Percentiles rank a stretch among this genome's conserved stretches.
Evolutionary conservation across 768 basidiomycete genomes (phyloP).

Genomic region (Suillus alpinus): DNA sequence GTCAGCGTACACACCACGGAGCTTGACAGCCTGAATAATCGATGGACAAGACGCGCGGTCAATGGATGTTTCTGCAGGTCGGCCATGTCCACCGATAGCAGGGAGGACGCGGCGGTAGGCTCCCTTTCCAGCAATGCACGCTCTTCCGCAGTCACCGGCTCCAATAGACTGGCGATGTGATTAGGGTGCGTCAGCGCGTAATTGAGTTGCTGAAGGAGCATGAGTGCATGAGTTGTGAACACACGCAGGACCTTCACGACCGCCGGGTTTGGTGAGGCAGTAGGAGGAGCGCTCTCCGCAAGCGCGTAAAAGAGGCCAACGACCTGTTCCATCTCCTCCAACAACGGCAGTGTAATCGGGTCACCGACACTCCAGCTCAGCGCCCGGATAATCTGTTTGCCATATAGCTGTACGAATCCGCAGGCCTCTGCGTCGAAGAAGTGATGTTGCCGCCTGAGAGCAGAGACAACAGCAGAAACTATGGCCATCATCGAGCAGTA

Average conservation of each 20-base stretch:
- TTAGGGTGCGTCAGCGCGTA: slow-evolving; percentile 91
- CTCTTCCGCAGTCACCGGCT: slow-evolving; percentile 78
- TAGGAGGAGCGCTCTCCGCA: slow-evolving; percentile 41
- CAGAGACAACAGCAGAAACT: slow-evolving; percentile 65
- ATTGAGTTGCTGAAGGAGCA: slow-evolving; percentile 83
- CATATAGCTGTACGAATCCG: slow-evolving; percentile 82
- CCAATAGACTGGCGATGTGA: slow-evolving; percentile 76
- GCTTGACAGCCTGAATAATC: slow-evolving; percentile 66
- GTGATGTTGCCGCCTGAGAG: slow-evolving; percentile 63
- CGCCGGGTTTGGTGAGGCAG: slow-evolving; percentile 34
- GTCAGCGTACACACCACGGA: slow-evolving; percentile 70
- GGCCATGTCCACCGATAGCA: slow-evolving; percentile 41
- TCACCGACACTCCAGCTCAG: slow-evolving; percentile 83
- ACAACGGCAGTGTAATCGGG: slow-evolving; percentile 66
- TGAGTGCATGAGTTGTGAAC: slow-evolving; percentile 66
- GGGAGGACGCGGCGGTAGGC: slow-evolving; percentile 26
- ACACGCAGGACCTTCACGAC: slow-evolving; percentile 64
- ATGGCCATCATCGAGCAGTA: slow-evolving; percentile 87
- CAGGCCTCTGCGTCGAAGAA: slow-evolving; percentile 85
- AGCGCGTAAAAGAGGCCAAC: slow-evolving; percentile 77
- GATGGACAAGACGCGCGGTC: slow-evolving; percentile 67
- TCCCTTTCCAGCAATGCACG: slow-evolving; percentile 67
- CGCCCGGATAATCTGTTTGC: slow-evolving; percentile 73
- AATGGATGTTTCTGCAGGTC: slow-evolving; percentile 73
- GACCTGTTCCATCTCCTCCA: slow-evolving; percentile 83